Percentiles rank a stretch among this genome's conserved stretches.
Evolutionary conservation across 352 stramenopile species (phyloP).

Genomic region (Phytophthora litchii): DNA sequence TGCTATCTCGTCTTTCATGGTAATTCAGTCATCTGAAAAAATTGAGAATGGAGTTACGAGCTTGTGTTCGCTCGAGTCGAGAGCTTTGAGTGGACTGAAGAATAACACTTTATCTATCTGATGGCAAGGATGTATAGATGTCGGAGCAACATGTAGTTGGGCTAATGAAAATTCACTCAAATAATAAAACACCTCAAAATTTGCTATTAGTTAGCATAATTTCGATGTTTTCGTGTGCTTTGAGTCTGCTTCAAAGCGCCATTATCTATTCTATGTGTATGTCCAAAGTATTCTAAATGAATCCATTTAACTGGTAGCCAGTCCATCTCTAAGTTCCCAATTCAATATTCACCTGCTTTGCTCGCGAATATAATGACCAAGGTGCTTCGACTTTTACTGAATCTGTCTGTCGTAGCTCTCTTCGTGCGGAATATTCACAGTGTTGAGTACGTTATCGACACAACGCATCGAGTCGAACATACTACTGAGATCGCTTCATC

Average conservation of each 20-base stretch:
- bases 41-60: slow-evolving; percentile 14
- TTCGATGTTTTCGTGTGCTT: too few species aligned
- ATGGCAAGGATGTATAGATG: not conserved
- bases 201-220: too few species aligned
- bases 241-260: too few species aligned
- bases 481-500: not conserved
- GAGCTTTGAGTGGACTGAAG: not conserved
- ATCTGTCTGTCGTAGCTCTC: not conserved
- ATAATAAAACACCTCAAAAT: not conserved
- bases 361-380: not conserved
- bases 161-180: not conserved
- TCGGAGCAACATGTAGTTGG: not conserved
- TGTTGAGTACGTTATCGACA: not conserved
- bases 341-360: not conserved
- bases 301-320: not conserved
- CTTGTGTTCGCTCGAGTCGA: slow-evolving; percentile 8
- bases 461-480: slow-evolving; percentile 1
- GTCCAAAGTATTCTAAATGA: too few species aligned
- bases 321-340: too few species aligned
- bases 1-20: slow-evolving; percentile 20
- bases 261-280: too few species aligned
- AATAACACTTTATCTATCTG: not conserved
- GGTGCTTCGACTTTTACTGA: not conserved
- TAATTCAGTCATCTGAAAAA: slow-evolving; percentile 13
- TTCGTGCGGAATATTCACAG: not conserved